Conservation (phyloP, 2,329 filamentous ascomycete species). For the Sclerotinia nivalis region DNA sequence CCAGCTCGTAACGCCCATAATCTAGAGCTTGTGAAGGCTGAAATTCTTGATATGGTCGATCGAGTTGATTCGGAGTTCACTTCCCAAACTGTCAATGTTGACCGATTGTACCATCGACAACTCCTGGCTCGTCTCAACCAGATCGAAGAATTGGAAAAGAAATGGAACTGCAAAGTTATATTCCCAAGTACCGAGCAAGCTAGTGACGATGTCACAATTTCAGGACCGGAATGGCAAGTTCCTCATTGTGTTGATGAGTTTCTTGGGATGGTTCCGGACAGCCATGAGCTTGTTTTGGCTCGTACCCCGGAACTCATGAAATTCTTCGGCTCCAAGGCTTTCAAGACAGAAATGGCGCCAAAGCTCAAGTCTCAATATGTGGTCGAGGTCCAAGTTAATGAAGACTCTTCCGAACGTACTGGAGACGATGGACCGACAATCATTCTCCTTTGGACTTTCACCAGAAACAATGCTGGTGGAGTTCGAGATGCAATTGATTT, state of each 20-base stretch:
- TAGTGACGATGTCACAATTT: slow-evolving; percentile 93
- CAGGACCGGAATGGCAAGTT: slow-evolving; percentile 96
- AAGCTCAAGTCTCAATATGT: slow-evolving; percentile 92
- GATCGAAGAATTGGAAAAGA: slow-evolving; percentile 94
- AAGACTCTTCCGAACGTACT: slow-evolving; percentile 59
- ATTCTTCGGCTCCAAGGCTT: slow-evolving; percentile 80
- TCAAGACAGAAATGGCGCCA: slow-evolving; percentile 73
- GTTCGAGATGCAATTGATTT: slow-evolving; percentile 96
- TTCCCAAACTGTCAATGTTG: slow-evolving; percentile 88
- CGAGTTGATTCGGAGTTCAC: slow-evolving; percentile 86
- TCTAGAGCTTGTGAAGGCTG: slow-evolving; percentile 93
- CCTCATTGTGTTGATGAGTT: slow-evolving; percentile 96
- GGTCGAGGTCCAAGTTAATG: slow-evolving; percentile 77
- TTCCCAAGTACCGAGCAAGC: slow-evolving; percentile 98
- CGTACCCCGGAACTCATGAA: slow-evolving; percentile 74
- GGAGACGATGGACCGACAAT: slow-evolving; percentile 59
- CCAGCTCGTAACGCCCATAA: slow-evolving; percentile 96
- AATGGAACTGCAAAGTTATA: slow-evolving; percentile 99
- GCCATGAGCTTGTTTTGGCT: slow-evolving; percentile 84
- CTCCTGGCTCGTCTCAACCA: slow-evolving; percentile 84
- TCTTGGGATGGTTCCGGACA: slow-evolving; percentile 95
- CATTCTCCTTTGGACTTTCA: slow-evolving; percentile 77
- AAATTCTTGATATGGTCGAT: slow-evolving; percentile 99
- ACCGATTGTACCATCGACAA: slow-evolving; percentile 92
- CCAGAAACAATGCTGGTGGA: slow-evolving; percentile 93